Percentiles rank a stretch among this genome's conserved stretches.
Evolutionary conservation across 148 eudicot species (phyloP).

Genomic region (Rheum nobile): DNA sequence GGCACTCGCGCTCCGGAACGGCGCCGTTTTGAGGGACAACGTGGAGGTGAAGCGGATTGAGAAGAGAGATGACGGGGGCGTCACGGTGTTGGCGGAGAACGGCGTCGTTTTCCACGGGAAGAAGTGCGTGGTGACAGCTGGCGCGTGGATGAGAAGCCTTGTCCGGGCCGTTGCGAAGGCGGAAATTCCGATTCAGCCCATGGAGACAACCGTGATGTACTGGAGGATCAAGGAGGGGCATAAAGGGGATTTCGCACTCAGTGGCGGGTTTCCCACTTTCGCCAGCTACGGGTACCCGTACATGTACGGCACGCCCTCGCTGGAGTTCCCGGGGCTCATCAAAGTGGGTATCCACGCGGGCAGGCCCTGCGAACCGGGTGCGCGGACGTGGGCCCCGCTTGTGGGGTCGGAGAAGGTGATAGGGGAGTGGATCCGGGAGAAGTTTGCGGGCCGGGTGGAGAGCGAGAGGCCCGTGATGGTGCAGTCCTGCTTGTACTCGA

Average conservation of each 20-base stretch:
- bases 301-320: constrained; percentile 72
- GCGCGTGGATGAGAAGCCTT: constrained; percentile 57
- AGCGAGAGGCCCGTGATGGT: constrained; percentile 32
- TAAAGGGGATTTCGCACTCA: constrained; percentile 36
- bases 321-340: constrained; percentile 73
- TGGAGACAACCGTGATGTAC: constrained; percentile 56
- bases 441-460: constrained; percentile 44
- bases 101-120: constrained; percentile 33
- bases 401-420: constrained; percentile 15
- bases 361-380: constrained; percentile 47
- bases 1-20: constrained; percentile 47
- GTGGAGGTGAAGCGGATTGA: constrained; percentile 30
- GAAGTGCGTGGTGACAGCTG: constrained; percentile 65
- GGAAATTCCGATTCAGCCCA: constrained; percentile 45
- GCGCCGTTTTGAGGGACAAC: constrained; percentile 54
- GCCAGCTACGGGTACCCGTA: constrained; percentile 74
- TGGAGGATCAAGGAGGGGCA: constrained; percentile 59
- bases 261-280: constrained; percentile 56
- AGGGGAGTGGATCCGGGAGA: constrained; percentile 44
- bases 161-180: constrained; percentile 13
- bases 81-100: constrained; percentile 28
- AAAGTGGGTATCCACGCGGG: constrained; percentile 67
- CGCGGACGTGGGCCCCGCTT: constrained; percentile 36
- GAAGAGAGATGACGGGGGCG: constrained; percentile 16
- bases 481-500: constrained; percentile 76